Evolutionary conservation across 306 rosid species (phyloP), one percentile per base, ranked within the genome.

Genomic region (Rubus idaeus): DNA sequence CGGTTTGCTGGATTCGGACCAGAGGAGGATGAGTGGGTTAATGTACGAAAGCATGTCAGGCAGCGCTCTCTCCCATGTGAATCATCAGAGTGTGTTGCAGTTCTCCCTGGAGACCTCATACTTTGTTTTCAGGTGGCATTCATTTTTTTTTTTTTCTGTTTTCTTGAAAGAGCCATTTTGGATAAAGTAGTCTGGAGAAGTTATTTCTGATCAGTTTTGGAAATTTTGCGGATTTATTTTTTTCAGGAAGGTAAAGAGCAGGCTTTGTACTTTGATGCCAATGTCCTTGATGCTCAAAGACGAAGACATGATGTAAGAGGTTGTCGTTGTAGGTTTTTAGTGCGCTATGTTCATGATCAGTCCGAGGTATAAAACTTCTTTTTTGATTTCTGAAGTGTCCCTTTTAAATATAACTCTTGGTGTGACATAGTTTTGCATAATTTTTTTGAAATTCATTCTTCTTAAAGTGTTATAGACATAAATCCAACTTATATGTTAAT

Each of bases 251-350:
- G 98, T 73, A 92, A 96, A 86, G 99, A 96, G 81, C 99, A 96
- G 81, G 99, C 99, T 56, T 96, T 96, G 81, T 96, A 96, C 87
- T 96, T 82, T 77, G 99, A 96, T 73, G 99, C 99, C 73, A 97
- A 91, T 78, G 99, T 96, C 70, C 98, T 96, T 62, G 98, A 96
- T 83, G 95, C 99, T 72, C 99, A 96, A 85, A 89, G 99, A 74
- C 88, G 99, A 60, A 87, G 99, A 74, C 99, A 96, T 80, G 99
- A 96, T 85, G 96, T 96, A 63, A 86, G 99, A 85, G 99, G 99
- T 42, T 96, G 99, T 77, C 98, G 99, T n/a, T 96, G 99, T 89
- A 89, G 99, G 86, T 96, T 96, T 89, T 80, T 96, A 82, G 99
- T 96, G 76, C 98, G 98, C 45, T 96, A 96, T 76, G 97, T 82